phyloP scores from a whole-genome alignment of 2,329 filamentous ascomycete species.

The Fusarium musae region DNA sequence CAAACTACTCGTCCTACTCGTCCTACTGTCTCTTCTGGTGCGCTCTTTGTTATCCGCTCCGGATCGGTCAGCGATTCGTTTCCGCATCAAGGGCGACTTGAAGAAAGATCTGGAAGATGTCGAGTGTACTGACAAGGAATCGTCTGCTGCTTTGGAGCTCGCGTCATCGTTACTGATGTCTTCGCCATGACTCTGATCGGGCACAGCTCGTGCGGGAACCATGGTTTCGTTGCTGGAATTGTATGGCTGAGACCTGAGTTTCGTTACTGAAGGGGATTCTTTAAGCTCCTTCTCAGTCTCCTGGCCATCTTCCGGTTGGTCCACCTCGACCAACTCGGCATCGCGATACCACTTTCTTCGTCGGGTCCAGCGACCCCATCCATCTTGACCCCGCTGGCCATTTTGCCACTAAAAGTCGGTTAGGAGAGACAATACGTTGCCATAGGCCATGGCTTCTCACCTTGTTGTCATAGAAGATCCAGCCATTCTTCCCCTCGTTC shows the following conservation, averaged over 20 bases:
- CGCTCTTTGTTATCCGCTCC: slow-evolving; percentile 51
- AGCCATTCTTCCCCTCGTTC: slow-evolving; percentile 76
- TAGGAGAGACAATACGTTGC: not conserved
- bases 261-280: slow-evolving; percentile 38
- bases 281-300: slow-evolving; percentile 53
- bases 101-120: slow-evolving; percentile 61
- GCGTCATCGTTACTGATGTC: slow-evolving; percentile 42
- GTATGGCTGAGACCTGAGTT: slow-evolving; percentile 46
- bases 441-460: slow-evolving; percentile 55
- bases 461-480: slow-evolving; percentile 99
- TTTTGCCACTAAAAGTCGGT: slow-evolving; percentile 79
- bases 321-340: slow-evolving; percentile 88
- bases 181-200: slow-evolving; percentile 43
- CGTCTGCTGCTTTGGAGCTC: slow-evolving; percentile 51
- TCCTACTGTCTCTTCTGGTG: slow-evolving; percentile 54
- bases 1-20: slow-evolving; percentile 57
- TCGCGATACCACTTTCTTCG: slow-evolving; percentile 96
- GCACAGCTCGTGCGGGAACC: slow-evolving; percentile 42
- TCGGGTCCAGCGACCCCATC: slow-evolving; percentile 94
- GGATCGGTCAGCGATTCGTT: slow-evolving; percentile 53
- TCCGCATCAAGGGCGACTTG: slow-evolving; percentile 54
- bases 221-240: slow-evolving; percentile 53
- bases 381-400: slow-evolving; percentile 84
- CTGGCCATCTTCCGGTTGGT: slow-evolving; percentile 46
- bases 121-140: slow-evolving; percentile 59